These are phyloP conservation scores for Cercospora citrullina DNA, from an alignment of 2,329 filamentous ascomycete species.

Conservation along the genomic window DNA sequence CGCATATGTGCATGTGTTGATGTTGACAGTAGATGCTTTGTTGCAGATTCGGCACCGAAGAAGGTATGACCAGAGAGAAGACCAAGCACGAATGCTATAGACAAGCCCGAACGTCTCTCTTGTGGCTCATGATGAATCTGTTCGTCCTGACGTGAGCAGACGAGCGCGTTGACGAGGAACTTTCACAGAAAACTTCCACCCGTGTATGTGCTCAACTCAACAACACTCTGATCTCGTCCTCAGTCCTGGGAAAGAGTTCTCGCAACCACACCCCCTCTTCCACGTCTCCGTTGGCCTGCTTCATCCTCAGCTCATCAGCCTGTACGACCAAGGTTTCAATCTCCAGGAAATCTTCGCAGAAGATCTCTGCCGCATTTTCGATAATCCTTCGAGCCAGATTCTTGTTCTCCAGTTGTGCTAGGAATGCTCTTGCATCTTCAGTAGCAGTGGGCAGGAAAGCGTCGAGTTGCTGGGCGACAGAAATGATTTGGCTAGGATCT, in stretches of 20 bases:
- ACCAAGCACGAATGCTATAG: neutral
- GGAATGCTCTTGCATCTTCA: conserved; percentile 83
- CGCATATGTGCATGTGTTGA: neutral
- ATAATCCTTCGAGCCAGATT: conserved; percentile 72
- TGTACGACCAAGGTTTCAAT: conserved; percentile 62
- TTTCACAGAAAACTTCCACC: neutral
- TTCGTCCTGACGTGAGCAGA: neutral
- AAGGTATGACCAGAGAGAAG: neutral
- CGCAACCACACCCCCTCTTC: conserved; percentile 48
- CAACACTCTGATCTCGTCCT: conserved; percentile 63
- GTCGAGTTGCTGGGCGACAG: conserved; percentile 75
- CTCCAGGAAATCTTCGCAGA: conserved; percentile 80
- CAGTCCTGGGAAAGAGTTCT: conserved; percentile 63
- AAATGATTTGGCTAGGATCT: conserved; percentile 51
- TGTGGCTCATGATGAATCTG: neutral
- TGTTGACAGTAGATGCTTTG: neutral
- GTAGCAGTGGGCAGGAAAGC: conserved; percentile 89
- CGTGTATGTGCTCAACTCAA: conserved; percentile 49
- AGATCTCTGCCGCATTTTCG: conserved; percentile 77
- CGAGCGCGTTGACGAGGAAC: neutral
- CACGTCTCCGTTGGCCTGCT: conserved; percentile 39
- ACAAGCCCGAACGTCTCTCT: neutral
- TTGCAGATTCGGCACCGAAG: neutral
- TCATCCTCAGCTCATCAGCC: conserved; percentile 54
- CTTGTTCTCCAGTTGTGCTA: conserved; percentile 72